Percentiles rank a stretch among this genome's conserved stretches.
These are phyloP conservation scores for Cyclotella kingstonii DNA, from an alignment of 108 stramenopile species.

Conservation along the genomic window DNA sequence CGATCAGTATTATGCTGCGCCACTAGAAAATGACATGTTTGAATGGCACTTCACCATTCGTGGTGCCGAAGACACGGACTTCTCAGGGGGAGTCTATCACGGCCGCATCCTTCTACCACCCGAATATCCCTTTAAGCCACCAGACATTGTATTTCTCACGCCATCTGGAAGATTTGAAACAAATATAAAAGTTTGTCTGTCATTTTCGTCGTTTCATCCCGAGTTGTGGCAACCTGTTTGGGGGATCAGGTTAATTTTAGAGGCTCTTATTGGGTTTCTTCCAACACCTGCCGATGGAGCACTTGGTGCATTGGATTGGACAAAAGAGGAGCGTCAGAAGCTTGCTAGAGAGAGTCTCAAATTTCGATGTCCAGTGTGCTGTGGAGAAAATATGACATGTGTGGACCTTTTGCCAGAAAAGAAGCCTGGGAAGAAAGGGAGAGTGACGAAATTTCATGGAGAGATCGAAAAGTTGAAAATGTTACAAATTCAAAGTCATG, in stretches of 20 bases:
- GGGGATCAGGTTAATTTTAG: slow-evolving; percentile 96
- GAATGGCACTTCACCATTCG: slow-evolving; percentile 98
- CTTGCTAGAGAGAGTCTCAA: slow-evolving; percentile 65
- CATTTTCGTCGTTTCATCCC: slow-evolving; percentile 94
- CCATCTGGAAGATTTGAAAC: slow-evolving; percentile 95
- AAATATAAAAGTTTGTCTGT: slow-evolving; percentile 93
- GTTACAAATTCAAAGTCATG: slow-evolving; percentile 57
- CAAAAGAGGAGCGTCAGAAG: slow-evolving; percentile 61
- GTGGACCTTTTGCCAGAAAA: slow-evolving; percentile 55
- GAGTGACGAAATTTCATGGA: slow-evolving; percentile 52
- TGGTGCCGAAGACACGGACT: slow-evolving; percentile 85
- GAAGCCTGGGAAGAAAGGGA: slow-evolving; percentile 19
- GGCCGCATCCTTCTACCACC: slow-evolving; percentile 84
- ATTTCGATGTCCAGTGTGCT: slow-evolving; percentile 53
- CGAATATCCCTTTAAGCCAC: slow-evolving; percentile 87
- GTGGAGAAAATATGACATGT: slow-evolving; percentile 40
- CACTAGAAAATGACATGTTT: slow-evolving; percentile 87
- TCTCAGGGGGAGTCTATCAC: slow-evolving; percentile 95
- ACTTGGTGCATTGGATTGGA: slow-evolving; percentile 94
- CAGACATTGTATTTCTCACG: slow-evolving; percentile 95
- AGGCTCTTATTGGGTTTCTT: slow-evolving; percentile 95
- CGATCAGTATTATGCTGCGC: slow-evolving; percentile 89
- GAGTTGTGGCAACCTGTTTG: slow-evolving; percentile 94
- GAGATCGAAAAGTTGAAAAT: slow-evolving; percentile 80
- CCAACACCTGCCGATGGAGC: slow-evolving; percentile 96